phyloP scores from a whole-genome alignment of 2,329 filamentous ascomycete genomes.

The Xylariales sp. region DNA sequence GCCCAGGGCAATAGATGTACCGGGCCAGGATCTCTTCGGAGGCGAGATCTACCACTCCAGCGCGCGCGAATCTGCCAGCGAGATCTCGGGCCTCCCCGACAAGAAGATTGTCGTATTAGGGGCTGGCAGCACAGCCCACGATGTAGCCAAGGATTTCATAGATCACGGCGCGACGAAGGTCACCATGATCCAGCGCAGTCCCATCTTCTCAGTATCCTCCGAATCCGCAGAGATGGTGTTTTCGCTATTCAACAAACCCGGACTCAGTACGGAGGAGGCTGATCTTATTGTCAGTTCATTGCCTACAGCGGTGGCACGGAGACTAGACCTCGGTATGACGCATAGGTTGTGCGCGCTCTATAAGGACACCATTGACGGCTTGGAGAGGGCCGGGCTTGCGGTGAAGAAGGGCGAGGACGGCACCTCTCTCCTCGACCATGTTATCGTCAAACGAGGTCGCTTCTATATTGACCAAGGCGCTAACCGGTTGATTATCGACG shows the following conservation, averaged over 20 bases:
- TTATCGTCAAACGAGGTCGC: too few species aligned
- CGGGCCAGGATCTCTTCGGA: conserved; percentile 33
- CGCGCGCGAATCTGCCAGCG: conserved; percentile 33
- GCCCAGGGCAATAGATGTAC: conserved; percentile 29
- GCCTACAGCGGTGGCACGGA: conserved; percentile 41
- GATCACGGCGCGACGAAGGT: conserved; percentile 41
- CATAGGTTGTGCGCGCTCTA: conserved; percentile 35
- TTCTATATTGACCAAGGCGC: too few species aligned
- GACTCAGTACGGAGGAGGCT: conserved; percentile 43
- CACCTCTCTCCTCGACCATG: too few species aligned
- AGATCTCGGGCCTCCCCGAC: conserved; percentile 8
- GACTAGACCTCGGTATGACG: conserved; percentile 36
- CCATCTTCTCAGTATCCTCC: conserved; percentile 44
- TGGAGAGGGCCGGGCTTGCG: too few species aligned
- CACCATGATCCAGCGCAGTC: conserved; percentile 48
- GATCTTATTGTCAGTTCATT: conserved; percentile 42
- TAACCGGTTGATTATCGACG: too few species aligned
- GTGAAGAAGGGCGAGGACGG: too few species aligned
- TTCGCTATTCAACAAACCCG: conserved; percentile 25
- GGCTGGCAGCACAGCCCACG: conserved; percentile 43
- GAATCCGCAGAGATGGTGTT: conserved; percentile 39
- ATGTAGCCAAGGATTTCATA: conserved; percentile 45
- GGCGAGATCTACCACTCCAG: conserved; percentile 39
- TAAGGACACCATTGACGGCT: conserved; percentile 34
- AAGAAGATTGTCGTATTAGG: conserved; percentile 45